Evolutionary conservation across 192 early-diverging fungal species (phyloP).

Genomic region (Lobosporangium transversale): DNA sequence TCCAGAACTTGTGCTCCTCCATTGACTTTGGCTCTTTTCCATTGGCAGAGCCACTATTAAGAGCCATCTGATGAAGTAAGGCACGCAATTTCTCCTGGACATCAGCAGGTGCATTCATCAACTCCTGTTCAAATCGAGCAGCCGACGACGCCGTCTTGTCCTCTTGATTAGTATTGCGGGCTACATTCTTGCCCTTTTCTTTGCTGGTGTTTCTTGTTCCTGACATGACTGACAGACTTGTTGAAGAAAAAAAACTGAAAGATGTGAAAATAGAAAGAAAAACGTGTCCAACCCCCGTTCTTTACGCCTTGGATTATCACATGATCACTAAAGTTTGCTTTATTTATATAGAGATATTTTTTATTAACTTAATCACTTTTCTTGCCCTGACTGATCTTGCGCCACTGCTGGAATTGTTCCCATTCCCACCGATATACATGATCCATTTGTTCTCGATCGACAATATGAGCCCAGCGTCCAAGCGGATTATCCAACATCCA

Average conservation of each 20-base stretch:
- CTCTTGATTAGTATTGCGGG: not conserved
- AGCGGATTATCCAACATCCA: slow-evolving; percentile 47
- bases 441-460: slow-evolving; percentile 33
- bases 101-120: slow-evolving; percentile 45
- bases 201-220: slow-evolving; percentile 20
- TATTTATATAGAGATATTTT: too few species aligned
- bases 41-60: slow-evolving; percentile 4
- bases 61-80: slow-evolving; percentile 36
- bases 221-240: too few species aligned
- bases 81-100: slow-evolving; percentile 44
- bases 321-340: too few species aligned
- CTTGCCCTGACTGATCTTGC: slow-evolving; percentile 23
- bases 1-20: slow-evolving; percentile 92
- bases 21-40: slow-evolving; percentile 58
- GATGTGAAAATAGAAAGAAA: slow-evolving; percentile 2
- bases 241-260: slow-evolving; percentile 1
- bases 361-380: too few species aligned
- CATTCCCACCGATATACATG: slow-evolving; percentile 44
- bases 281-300: not conserved
- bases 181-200: slow-evolving; percentile 19
- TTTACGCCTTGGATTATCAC: too few species aligned
- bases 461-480: slow-evolving; percentile 21
- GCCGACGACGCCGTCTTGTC: slow-evolving; percentile 17
- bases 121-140: slow-evolving; percentile 34
- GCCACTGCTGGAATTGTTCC: slow-evolving; percentile 43